These are phyloP conservation scores for Escovopsis weberi DNA, from an alignment of 2,329 filamentous ascomycete species.

Conservation along the genomic window DNA sequence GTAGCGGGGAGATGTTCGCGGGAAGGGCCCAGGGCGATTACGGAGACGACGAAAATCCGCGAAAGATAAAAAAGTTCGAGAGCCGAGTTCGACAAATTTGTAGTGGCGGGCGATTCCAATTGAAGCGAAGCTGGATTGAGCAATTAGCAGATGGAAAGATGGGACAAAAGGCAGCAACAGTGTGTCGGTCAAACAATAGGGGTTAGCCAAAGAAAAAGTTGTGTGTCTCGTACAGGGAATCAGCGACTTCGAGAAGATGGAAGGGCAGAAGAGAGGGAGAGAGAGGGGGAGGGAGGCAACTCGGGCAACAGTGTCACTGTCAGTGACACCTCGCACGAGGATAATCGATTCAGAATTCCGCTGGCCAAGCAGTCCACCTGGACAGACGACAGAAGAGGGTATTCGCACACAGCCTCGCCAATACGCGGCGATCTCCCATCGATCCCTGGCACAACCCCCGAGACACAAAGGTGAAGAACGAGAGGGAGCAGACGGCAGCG, in stretches of 20 bases:
- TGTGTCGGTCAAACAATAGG: not conserved
- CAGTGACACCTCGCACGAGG: not conserved
- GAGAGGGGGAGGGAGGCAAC: not conserved
- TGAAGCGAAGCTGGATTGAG: too few relatives aligned
- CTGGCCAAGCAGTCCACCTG: not conserved
- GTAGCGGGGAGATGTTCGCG: too few relatives aligned
- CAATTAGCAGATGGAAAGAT: too few relatives aligned
- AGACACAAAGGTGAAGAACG: not conserved
- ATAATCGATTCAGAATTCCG: not conserved
- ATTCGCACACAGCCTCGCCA: slow-evolving; percentile 1
- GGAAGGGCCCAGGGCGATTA: too few relatives aligned
- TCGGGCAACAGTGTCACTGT: not conserved
- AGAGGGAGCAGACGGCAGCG: not conserved
- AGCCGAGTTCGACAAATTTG: too few relatives aligned
- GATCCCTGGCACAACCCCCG: not conserved
- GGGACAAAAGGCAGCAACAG: too few relatives aligned
- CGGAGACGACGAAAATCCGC: too few relatives aligned
- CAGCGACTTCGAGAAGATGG: too few relatives aligned
- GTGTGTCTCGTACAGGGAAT: not conserved
- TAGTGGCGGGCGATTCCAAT: too few relatives aligned
- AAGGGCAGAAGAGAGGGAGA: too few relatives aligned
- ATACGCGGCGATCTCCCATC: not conserved
- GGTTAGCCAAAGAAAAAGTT: not conserved
- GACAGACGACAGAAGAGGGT: not conserved
- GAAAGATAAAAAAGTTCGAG: too few relatives aligned